Base-by-base conservation (phyloP, 2,329 filamentous ascomycete genomes). In the Monosporascus sp. region DNA sequence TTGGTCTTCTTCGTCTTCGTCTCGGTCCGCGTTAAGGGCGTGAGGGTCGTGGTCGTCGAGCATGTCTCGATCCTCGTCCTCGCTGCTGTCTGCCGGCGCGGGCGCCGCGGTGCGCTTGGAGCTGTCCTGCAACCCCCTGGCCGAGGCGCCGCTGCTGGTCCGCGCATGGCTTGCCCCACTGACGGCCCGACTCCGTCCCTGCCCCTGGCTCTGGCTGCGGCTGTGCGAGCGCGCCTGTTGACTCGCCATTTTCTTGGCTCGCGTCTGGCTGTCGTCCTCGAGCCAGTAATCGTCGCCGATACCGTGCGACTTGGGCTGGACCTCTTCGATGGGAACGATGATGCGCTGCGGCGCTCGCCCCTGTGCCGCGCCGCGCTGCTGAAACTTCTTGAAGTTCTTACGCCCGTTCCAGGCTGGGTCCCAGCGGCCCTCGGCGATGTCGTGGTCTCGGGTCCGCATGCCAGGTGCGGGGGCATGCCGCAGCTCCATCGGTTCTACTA, bases 341-440 rank as follows among this genome's bases (percentile, higher is more conserved):
- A 88, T 73, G 51, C 73, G 74, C 28, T 73, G 69, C 2, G 71
- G 68, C 3, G 72, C 68, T 17, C 6, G 65, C 28, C 58, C 78
- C 73, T 2, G 63, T 57, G 6, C 59, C 20, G 80, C 80, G 24
- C 82, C 85, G 51, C 82, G 77, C 51, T 77, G 78, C 22, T 79
- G 78, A 65, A 99, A 99, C 62, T 84, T 88, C 70, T 99, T 99
- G 74, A 96, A 99, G 66, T 99, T 97, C 70, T 91, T 93, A 44
- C 93, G 81, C 1, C 93, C 94, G 66, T 97, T 96, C 94, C 94
- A 99, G 40, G 79, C 79, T 1, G 90, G 85, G 60, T 97, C 83
- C 92, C 93, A 97, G 41, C 89, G 79, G 5, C 78, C 77, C 44
- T 76, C 74, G 1, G 72, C 75, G 45, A 78, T 68, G 20, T 81